Evolutionary conservation across 2,329 filamentous ascomycete genomes (phyloP).

Genomic region (Pyrenophora tritici-repentis): DNA sequence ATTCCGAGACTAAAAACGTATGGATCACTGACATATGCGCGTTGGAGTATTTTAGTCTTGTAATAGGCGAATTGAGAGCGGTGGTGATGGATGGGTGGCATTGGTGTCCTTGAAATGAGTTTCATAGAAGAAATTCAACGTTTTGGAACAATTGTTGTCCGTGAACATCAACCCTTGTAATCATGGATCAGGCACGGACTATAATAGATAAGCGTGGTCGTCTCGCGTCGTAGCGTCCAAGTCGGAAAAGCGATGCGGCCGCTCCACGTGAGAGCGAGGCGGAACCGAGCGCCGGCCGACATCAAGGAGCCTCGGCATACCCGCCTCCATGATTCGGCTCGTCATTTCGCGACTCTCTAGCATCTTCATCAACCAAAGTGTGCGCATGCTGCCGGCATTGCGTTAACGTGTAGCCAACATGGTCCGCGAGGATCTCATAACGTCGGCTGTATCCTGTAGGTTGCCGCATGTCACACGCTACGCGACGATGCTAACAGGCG

Average conservation of each 20-base stretch:
- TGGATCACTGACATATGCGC: too few species aligned
- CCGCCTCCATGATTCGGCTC: constrained; percentile 20
- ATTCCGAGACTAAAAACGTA: too few species aligned
- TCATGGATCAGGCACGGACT: too few species aligned
- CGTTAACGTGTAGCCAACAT: constrained; percentile 60
- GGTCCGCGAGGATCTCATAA: constrained; percentile 91
- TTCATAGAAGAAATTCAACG: too few species aligned
- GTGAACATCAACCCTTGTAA: too few species aligned
- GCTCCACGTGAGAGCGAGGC: constrained; percentile 13
- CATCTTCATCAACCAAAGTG: constrained; percentile 8
- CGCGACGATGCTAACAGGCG: constrained; percentile 21
- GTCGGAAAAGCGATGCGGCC: constrained; percentile 8
- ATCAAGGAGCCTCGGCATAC: constrained; percentile 21
- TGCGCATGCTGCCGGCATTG: constrained; percentile 22
- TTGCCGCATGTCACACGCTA: constrained; percentile 11
- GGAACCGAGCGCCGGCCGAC: constrained; percentile 18
- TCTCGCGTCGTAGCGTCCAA: constrained; percentile 1
- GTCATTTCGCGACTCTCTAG: constrained; percentile 20
- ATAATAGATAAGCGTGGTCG: too few species aligned
- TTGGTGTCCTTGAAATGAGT: too few species aligned
- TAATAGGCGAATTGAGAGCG: too few species aligned
- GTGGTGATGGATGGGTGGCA: too few species aligned
- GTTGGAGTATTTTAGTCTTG: too few species aligned
- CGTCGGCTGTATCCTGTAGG: constrained; percentile 70
- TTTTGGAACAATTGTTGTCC: too few species aligned